Conservation (phyloP, 2,329 filamentous ascomycete genomes). For the Fusarium austroafricanum region DNA sequence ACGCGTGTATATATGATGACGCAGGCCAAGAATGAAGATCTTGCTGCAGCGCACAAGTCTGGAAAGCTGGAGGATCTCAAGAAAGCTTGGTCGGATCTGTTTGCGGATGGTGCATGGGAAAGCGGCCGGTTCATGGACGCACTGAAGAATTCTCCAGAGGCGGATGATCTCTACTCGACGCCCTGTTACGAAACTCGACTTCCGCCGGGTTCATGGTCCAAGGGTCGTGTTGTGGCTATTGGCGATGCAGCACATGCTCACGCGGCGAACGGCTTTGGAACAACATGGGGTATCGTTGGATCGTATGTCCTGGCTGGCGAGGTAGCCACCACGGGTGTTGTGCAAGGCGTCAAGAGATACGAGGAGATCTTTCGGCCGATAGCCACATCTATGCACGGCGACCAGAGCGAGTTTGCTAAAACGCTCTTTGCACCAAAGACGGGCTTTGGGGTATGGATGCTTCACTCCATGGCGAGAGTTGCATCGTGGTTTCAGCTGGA, state of each 20-base stretch:
- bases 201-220: slow-evolving; percentile 7
- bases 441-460: not conserved
- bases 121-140: slow-evolving; percentile 11
- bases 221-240: slow-evolving; percentile 8
- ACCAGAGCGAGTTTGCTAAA: not conserved
- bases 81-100: not conserved
- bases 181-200: slow-evolving; percentile 13
- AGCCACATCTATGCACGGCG: slow-evolving; percentile 8
- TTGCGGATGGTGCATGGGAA: not conserved
- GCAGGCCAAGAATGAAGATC: not conserved
- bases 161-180: slow-evolving; percentile 15
- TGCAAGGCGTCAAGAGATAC: slow-evolving; percentile 19
- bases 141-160: not conserved
- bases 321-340: slow-evolving; percentile 10
- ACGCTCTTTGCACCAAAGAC: not conserved
- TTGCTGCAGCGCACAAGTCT: slow-evolving; percentile 8
- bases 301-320: slow-evolving; percentile 16
- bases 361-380: slow-evolving; percentile 21
- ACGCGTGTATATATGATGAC: slow-evolving; percentile 13
- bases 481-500: slow-evolving; percentile 9
- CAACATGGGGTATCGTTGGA: slow-evolving; percentile 16
- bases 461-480: slow-evolving; percentile 5
- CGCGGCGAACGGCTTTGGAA: slow-evolving; percentile 14
- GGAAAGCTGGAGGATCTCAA: slow-evolving; percentile 13
- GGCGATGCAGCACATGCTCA: slow-evolving; percentile 20